Percentiles rank a stretch among this genome's conserved stretches.
Conservation (phyloP, 2,329 filamentous ascomycete species). For the Trematosphaeria pertusa region DNA sequence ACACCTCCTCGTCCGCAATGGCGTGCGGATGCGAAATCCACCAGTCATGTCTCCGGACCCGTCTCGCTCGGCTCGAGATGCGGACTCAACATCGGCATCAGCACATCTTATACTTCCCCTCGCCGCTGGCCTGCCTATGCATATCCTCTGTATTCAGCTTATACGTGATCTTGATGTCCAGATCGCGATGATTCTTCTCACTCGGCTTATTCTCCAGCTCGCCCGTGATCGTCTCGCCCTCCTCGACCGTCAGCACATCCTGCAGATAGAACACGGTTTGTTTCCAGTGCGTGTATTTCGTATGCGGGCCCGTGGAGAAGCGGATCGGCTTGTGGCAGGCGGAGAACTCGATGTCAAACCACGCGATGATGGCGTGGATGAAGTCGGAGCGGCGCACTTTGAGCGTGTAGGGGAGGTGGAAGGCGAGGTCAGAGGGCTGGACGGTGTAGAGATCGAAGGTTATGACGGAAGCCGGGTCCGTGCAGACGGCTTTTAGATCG, state of each 20-base stretch:
- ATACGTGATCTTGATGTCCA: slow-evolving; percentile 90
- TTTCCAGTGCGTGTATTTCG: slow-evolving; percentile 99
- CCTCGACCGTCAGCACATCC: slow-evolving; percentile 89
- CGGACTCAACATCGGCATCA: slow-evolving; percentile 14
- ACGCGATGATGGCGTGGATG: slow-evolving; percentile 93
- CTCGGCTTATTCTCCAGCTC: slow-evolving; percentile 85
- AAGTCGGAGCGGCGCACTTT: slow-evolving; percentile 86
- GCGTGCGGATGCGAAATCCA: too few species aligned
- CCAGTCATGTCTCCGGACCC: too few species aligned
- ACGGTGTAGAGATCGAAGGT: slow-evolving; percentile 94
- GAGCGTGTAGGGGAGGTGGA: slow-evolving; percentile 79
- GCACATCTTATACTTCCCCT: slow-evolving; percentile 78
- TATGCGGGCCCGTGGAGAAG: slow-evolving; percentile 96
- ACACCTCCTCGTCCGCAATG: slow-evolving; percentile 1
- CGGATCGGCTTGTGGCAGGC: slow-evolving; percentile 97
- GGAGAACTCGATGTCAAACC: slow-evolving; percentile 99
- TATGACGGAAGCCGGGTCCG: slow-evolving; percentile 83
- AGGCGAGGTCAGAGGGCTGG: slow-evolving; percentile 81
- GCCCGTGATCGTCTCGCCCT: slow-evolving; percentile 80
- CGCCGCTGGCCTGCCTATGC: slow-evolving; percentile 71
- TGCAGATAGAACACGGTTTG: slow-evolving; percentile 98
- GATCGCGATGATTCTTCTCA: slow-evolving; percentile 89
- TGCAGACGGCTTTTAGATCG: slow-evolving; percentile 95
- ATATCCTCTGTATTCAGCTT: slow-evolving; percentile 77
- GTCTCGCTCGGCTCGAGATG: too few species aligned